Base-by-base conservation (phyloP, 768 basidiomycete genomes). In the Hemileccinum rubropunctum region DNA sequence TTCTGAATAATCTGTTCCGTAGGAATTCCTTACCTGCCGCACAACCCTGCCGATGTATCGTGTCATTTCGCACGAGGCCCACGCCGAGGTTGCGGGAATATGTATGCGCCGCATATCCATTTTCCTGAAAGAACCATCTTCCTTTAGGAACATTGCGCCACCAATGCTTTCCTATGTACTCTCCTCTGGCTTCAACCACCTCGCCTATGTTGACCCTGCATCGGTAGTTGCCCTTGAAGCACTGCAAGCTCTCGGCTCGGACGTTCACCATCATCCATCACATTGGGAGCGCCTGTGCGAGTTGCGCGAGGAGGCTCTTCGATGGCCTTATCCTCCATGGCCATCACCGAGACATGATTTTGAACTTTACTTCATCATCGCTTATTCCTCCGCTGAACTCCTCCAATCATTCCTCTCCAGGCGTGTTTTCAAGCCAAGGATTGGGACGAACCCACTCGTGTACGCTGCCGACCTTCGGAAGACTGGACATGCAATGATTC, bases 381-480 rank as follows among this genome's bases (percentile, higher is more conserved):
- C 49, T n/a, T 42, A 45, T 42, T 35, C 37, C 20, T 7, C 49
- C 5, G 6, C 10, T 6, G 20, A 2, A n/a, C 32, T 50, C 10
- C 30, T 50, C 32, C 43, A 12, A 14, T 17, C 37, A 9, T 50
- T 50, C 11, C 37, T 50, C 14, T 43, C 42, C 8, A 15, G 9
- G 14, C 10, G 15, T 11, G 13, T 12, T 9, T 2, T 48, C 17
- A 35, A 41, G 5, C 32, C 27, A 27, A 48, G 47, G 9, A 7
- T 9, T 4, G 42, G 56, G 20, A 59, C 57, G 3, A 53, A 40
- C 5, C 46, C 56, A 0, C 50, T 57, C 1, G 18, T 57, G 14
- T 57, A 57, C 28, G 49, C 49, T 4, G 30, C 50, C 1, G 38
- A 49, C 8, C 38, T 42, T 1, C 27, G 26, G n/a, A 56, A 48